Base-by-base conservation (phyloP, 106 monocot genomes). In the Triglochin maritima region DNA sequence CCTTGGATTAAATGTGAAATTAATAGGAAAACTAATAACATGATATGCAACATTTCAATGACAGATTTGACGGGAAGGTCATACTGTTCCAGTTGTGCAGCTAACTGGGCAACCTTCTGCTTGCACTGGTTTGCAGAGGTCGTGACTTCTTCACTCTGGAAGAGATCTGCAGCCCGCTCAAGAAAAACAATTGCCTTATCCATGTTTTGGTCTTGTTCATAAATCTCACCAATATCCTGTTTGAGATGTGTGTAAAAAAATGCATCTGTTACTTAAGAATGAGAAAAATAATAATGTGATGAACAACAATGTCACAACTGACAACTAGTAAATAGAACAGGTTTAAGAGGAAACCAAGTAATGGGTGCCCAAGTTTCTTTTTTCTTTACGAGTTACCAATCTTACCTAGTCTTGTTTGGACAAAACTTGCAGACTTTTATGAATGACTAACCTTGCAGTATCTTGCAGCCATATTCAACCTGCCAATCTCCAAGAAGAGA, bases 381-480 rank as follows among this genome's bases (percentile, higher is more conserved):
- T 29, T 29, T 29, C 29, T 29, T 29, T 29, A 29, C 29, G 29
- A 29, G 29, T 1, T 29, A 29, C 29, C 29, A 29, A 29, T 29
- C 29, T 29, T 29, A 29, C 29, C 29, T 29, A 29, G 29, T 29
- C 29, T 29, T 1, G 29, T 29, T 29, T 29, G 29, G 29, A 29
- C 29, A 29, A 29, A 29, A 29, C 29, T 29, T 29, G 29, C 29
- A 29, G 29, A 29, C 29, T n/a, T 4, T 17, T 50, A 53, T 60
- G 7, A 16, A 17, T 41, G 60, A 53, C 6, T 17, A 70, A 94
- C 94, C 89, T 94, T 94, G 79, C 77, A 87, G 46, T 94, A 87
- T 74, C 87, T 86, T 75, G 94, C 94, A 53, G 94, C 94, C 94
- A 94, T 94, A 71, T 94, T 94, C 58, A 94, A 74, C 71, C 94